Base-by-base conservation (phyloP, 495 filamentous ascomycete species). In the Lepidopterella palustris region DNA sequence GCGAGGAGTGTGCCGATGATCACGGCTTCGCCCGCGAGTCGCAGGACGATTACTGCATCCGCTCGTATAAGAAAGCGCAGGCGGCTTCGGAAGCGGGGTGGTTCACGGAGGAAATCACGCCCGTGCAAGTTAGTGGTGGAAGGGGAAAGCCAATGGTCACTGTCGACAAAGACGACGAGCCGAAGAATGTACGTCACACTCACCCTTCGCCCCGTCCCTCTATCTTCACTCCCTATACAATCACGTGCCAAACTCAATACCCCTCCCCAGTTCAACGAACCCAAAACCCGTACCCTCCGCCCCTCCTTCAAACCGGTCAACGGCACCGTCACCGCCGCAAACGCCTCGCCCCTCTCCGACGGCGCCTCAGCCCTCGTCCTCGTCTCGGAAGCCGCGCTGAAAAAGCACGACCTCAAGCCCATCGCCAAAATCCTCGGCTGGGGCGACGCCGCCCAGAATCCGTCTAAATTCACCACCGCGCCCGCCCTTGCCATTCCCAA, bases 401-500 rank as follows among this genome's bases (percentile, higher is more conserved):
- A 95, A 77, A 82, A 90, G 73, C 86, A 95, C 59, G 83, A 84
- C 65, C 80, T 97, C 57, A 96, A 87, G 67, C 93, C 93, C 39
- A 78, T 98, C 39, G 93, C 89, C 57, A 95, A 92, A 78, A 97
- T 98, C 65, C 84, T 90, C 32, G 93, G 93, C 61, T 98, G 93
- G 92, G 93, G 85, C 57, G 93, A 98, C 68, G 92, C 95, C 35
- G 93, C 85, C 21, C 86, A 93, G 58, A 80, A 86, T 61, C 92
- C 93, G 5, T 86, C 84, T 72, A 91, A 96, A 71, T 98, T 98
- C 81, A 98, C 93, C 58, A 96, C 90, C 56, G 85, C 93, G 4
- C 93, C 93, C 24, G 82, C 93, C n/a, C 79, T 97, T 48, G 93
- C 93, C 27, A 93, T 98, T 56, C 93, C 93, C 60, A 97, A 97